phyloP scores from a whole-genome alignment of 2,329 filamentous ascomycete species.

The Colletotrichum tabaci region DNA sequence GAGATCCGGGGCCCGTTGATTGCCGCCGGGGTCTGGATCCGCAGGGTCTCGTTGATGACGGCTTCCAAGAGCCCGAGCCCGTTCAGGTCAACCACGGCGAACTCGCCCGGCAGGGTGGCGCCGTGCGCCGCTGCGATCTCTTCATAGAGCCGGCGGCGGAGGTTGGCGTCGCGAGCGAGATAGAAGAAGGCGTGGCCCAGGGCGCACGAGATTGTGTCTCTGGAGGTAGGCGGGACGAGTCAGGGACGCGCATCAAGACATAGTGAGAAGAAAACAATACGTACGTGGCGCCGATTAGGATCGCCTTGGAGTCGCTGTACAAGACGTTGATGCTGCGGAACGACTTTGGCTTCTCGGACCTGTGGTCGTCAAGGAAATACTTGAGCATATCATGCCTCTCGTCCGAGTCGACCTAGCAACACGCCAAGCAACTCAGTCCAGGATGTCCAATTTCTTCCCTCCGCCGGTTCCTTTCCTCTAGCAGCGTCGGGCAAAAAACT shows the following conservation, averaged over 20 bases:
- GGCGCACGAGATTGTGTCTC: slow-evolving; percentile 43
- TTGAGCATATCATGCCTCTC: slow-evolving; percentile 46
- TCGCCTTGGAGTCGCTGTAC: slow-evolving; percentile 44
- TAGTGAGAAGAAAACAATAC: background rate
- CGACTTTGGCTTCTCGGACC: slow-evolving; percentile 44
- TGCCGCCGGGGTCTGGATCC: slow-evolving; percentile 48
- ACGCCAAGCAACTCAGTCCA: background rate
- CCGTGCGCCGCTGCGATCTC: slow-evolving; percentile 41
- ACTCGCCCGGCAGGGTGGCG: slow-evolving; percentile 42
- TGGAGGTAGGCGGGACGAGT: background rate
- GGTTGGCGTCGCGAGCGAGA: slow-evolving; percentile 32
- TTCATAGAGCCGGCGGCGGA: slow-evolving; percentile 28
- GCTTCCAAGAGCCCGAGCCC: slow-evolving; percentile 46
- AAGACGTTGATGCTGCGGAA: slow-evolving; percentile 45
- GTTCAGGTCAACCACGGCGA: slow-evolving; percentile 43
- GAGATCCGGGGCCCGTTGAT: slow-evolving; percentile 47
- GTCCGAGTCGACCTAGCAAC: slow-evolving; percentile 37
- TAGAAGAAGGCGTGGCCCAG: slow-evolving; percentile 42
- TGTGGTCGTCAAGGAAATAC: slow-evolving; percentile 46
- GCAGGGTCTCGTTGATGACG: slow-evolving; percentile 50
- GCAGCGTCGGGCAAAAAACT: background rate
- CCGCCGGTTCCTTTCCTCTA: too few relatives aligned
- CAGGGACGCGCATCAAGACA: too few relatives aligned
- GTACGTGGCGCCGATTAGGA: slow-evolving; percentile 46
- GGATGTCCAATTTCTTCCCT: too few relatives aligned